Percentiles rank a stretch among this genome's conserved stretches.
Conservation (phyloP, 2,329 filamentous ascomycete genomes). For the Fusarium illudens region DNA sequence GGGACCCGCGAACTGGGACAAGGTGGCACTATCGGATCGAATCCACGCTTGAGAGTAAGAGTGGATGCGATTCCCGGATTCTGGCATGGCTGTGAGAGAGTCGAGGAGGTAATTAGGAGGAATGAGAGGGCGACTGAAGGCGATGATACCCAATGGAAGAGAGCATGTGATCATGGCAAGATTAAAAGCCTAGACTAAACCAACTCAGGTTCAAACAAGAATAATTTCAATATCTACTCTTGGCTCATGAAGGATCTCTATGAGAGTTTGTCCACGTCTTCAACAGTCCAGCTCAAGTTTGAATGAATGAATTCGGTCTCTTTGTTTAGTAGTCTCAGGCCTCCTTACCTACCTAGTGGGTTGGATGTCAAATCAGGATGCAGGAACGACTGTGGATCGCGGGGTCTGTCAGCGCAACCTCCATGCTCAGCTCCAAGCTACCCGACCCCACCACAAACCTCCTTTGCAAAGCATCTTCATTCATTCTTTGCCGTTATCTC, state of each 20-base stretch:
- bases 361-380: neutral
- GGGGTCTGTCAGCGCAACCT: conserved; percentile 9
- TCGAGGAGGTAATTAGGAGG: neutral
- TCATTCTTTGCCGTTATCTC: conserved; percentile 9
- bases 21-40: conserved; percentile 45
- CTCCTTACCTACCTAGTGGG: neutral
- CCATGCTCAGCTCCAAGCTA: neutral
- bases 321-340: neutral
- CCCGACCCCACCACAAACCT: conserved; percentile 33
- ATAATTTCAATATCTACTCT: neutral
- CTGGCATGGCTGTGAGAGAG: neutral
- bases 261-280: neutral
- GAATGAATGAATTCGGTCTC: neutral
- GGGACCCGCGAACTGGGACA: conserved; percentile 63
- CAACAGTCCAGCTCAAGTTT: too few relatives aligned
- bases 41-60: conserved; percentile 36
- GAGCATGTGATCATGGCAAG: conserved; percentile 7
- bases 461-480: conserved; percentile 18
- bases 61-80: neutral
- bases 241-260: neutral
- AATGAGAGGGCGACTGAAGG: conserved; percentile 8
- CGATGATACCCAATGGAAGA: conserved; percentile 40
- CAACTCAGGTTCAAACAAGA: neutral
- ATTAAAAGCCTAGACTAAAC: neutral
- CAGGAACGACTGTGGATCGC: conserved; percentile 30